These are phyloP conservation scores for Claviceps arundinis DNA, from an alignment of 2,329 filamentous ascomycete species.

Conservation along the genomic window DNA sequence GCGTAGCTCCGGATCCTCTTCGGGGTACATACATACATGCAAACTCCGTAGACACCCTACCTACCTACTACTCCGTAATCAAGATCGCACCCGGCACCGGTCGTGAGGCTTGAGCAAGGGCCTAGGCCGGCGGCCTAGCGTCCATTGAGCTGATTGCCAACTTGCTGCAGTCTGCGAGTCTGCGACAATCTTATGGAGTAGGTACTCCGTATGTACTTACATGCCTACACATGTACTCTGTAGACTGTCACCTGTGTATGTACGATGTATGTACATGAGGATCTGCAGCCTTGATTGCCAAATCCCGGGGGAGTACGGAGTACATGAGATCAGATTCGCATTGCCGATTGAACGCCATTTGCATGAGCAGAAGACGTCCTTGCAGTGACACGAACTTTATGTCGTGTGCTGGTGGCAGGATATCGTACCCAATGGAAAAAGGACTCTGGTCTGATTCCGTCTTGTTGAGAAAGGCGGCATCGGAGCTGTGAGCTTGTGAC, in stretches of 20 bases:
- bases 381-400: not conserved
- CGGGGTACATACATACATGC: too few relatives aligned
- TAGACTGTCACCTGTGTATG: too few relatives aligned
- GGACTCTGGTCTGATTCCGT: not conserved
- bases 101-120: constrained; percentile 1
- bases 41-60: too few relatives aligned
- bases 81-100: constrained; percentile 5
- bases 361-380: not conserved
- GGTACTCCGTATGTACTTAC: too few relatives aligned
- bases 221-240: too few relatives aligned
- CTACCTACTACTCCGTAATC: constrained; percentile 3
- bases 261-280: constrained; percentile 3
- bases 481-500: not conserved
- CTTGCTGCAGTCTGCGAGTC: too few relatives aligned
- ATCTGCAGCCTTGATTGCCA: constrained; percentile 5
- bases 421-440: not conserved
- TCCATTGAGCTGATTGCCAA: constrained; percentile 6
- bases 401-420: not conserved
- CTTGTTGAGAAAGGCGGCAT: constrained; percentile 2
- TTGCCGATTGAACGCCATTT: constrained; percentile 4
- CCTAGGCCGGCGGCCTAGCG: not conserved
- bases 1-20: too few relatives aligned
- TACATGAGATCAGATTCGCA: constrained; percentile 2
- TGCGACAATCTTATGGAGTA: not conserved
- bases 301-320: constrained; percentile 3